Base-by-base conservation (phyloP, 495 filamentous ascomycete genomes). In the Mytilinidion resinicola region DNA sequence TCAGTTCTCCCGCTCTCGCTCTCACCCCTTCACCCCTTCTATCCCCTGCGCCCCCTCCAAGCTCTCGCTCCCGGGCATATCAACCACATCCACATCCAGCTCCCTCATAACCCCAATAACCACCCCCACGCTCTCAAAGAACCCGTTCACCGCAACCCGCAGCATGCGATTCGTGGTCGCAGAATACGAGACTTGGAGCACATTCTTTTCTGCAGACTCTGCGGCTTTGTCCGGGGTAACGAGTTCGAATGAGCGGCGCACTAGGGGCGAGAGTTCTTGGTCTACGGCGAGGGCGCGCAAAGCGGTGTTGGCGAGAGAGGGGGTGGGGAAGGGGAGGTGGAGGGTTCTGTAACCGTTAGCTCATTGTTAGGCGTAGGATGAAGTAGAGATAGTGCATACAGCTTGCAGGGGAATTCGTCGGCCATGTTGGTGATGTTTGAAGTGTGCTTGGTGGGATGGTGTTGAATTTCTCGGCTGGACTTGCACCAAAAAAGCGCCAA, bases 131-230 rank as follows among this genome's bases (percentile, higher is more conserved):
- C 88, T 95, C 60, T 97, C 93, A 78, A 97, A 90, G 67, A 96
- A 96, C n/a, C 92, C 90, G 74, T 98, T 98, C 62, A 96, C 92
- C 12, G 93, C 90, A 9, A 98, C 93, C 14, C 93, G 85, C 61
- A 98, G 79, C 95, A 96, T 96, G 56, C 93, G 85, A 62, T 95
- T 93, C 14, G 93, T 97, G 0, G 90, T 91, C 0, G 93, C 93
- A 48, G 79, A 82, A 75, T 97, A 98, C 51, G 86, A 81, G 9
- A 85, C 85, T 38, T 80, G 75, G 44, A 98, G 77, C 6, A 91
- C 74, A 4, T 78, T 83, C 51, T 78, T 74, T 11, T 63, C 69
- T 30, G 75, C 74, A 36, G 51, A 34, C 9, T 44, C 37, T 6
- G 9, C 75, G 73, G 12, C 73, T 68, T 1, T 65, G 33, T 46